Base-by-base conservation (phyloP, 2,329 filamentous ascomycete species). In the Ascochyta pisi region DNA sequence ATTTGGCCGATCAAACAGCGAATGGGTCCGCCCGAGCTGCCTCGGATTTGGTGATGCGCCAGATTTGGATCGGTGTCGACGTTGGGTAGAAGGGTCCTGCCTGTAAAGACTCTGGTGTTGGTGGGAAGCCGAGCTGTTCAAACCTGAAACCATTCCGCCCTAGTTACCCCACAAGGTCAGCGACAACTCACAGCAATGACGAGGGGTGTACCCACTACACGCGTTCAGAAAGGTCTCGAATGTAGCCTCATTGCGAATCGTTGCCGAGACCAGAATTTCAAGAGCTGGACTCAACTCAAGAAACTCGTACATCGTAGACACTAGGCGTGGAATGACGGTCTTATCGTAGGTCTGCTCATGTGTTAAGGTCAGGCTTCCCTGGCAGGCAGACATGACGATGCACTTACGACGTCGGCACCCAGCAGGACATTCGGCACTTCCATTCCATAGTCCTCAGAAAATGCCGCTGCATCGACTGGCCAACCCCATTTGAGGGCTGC, bases 201-300 rank as follows among this genome's bases (percentile, higher is more conserved):
- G 57, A 13, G 54, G 65, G 84, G 58, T 16, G 12, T 68, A 80
- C 70, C 74, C 74, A 76, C 80, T 75, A 73, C 89, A 90, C 45
- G 80, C 82, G 23, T 81, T 76, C 58, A 86, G 67, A 70, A 93
- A 92, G 6, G 78, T 78, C 58, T 84, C 79, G 66, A 90, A 90
- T 0, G 90, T 93, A 55, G 84, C 79, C 55, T 82, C 79, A 64
- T 92, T 92, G 58, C 91, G 82, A 61, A 92, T 83, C 0, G 89
- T 88, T 16, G 87, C 87, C 4, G 89, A 83, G 54, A 93, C 87
- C 41, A 92, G 77, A 33, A 90, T 83, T 41, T 83, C 77, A 13
- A 86, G 78, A 0, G 69, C 67, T 2, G 85, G 82, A 59, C 85
- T 84, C 50, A 86, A 68, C 1, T 78, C 77, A 44, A 89, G 84